Percentiles rank a stretch among this genome's conserved stretches.
phyloP scores from a whole-genome alignment of 139 green algal species.

The Choricystis sp. region DNA sequence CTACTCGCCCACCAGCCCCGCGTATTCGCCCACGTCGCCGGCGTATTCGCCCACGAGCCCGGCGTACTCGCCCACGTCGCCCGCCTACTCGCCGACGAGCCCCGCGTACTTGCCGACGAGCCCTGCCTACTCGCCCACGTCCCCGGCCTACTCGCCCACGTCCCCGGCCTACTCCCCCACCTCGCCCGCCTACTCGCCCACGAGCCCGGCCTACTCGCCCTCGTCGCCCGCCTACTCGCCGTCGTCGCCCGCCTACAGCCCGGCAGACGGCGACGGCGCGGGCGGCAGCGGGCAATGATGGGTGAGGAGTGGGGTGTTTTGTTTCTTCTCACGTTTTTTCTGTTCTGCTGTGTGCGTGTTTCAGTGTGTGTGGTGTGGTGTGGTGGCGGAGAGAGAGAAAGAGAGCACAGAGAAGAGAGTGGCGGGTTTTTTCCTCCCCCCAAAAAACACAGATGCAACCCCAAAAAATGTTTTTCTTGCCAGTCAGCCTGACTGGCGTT shows the following conservation, averaged over 20 bases:
- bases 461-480: too few relatives aligned
- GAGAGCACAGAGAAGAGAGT: too few relatives aligned
- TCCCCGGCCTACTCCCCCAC: constrained; percentile 36
- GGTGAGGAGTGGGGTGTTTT: too few relatives aligned
- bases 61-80: constrained; percentile 23
- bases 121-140: constrained; percentile 30
- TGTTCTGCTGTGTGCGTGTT: too few relatives aligned
- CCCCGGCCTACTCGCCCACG: constrained; percentile 22
- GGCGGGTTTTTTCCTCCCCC: too few relatives aligned
- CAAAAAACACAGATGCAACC: too few relatives aligned
- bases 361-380: too few relatives aligned
- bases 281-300: too few relatives aligned
- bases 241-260: not conserved
- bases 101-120: not conserved
- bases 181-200: constrained; percentile 21
- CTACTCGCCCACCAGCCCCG: constrained; percentile 8
- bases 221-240: constrained; percentile 32
- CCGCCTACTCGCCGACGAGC: constrained; percentile 14
- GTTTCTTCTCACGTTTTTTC: too few relatives aligned
- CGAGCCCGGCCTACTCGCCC: constrained; percentile 47
- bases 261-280: too few relatives aligned
- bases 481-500: too few relatives aligned
- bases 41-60: constrained; percentile 11
- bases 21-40: constrained; percentile 3
- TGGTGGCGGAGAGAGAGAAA: too few relatives aligned